Evolutionary conservation across 2,329 filamentous ascomycete genomes (phyloP).

Genomic region (Claviceps sp.): DNA sequence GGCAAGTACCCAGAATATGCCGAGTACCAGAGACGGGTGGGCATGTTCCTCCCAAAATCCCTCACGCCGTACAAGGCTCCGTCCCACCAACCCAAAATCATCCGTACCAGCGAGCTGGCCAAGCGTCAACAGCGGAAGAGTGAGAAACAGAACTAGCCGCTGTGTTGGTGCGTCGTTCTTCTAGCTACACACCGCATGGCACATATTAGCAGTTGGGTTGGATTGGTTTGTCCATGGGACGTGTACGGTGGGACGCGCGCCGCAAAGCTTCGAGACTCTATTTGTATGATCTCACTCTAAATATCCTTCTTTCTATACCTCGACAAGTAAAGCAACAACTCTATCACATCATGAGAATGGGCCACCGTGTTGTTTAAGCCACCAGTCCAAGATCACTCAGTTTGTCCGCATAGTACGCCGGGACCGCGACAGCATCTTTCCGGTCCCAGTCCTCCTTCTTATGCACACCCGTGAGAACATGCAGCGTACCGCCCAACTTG

Average conservation of each 20-base stretch:
- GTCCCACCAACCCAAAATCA: slow-evolving; percentile 27
- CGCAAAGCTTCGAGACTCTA: neutral
- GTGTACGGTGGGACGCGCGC: neutral
- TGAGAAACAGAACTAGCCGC: slow-evolving; percentile 20
- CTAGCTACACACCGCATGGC: neutral
- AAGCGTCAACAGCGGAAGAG: slow-evolving; percentile 29
- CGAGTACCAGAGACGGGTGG: slow-evolving; percentile 70
- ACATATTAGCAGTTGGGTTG: neutral
- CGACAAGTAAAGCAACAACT: neutral
- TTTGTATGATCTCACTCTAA: neutral
- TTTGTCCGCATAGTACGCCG: slow-evolving; percentile 71
- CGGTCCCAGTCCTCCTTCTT: slow-evolving; percentile 74
- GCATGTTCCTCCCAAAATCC: slow-evolving; percentile 62
- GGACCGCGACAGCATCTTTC: slow-evolving; percentile 53
- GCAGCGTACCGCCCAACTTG: slow-evolving; percentile 77
- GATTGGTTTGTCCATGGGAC: neutral
- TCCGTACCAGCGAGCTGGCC: slow-evolving; percentile 36
- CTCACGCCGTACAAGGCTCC: slow-evolving; percentile 29
- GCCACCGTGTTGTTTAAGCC: slow-evolving; percentile 8
- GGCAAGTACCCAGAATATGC: slow-evolving; percentile 81
- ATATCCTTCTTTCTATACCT: neutral
- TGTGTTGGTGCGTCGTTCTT: neutral
- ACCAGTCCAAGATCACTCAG: slow-evolving; percentile 55
- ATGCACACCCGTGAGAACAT: slow-evolving; percentile 79
- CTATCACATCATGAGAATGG: slow-evolving; percentile 1